Evolutionary conservation across 169 alveolate genomes (phyloP).

Genomic region (Plasmodium ovale): DNA sequence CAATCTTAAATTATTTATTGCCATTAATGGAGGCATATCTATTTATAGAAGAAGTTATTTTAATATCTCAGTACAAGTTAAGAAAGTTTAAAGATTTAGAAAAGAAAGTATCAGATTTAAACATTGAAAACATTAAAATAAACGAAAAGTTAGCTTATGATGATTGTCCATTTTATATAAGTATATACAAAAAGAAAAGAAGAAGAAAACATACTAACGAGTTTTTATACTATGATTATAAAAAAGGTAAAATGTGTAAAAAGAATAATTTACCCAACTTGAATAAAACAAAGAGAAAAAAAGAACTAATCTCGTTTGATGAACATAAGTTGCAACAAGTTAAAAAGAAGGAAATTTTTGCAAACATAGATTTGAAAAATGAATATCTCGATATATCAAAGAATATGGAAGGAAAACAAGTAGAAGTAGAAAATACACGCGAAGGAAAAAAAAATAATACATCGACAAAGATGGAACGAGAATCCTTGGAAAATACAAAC

Average conservation of each 20-base stretch:
- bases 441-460: neutral
- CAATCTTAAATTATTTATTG: constrained; percentile 52
- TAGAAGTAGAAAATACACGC: too few species aligned
- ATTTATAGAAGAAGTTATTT: constrained; percentile 72
- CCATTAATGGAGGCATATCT: constrained; percentile 74
- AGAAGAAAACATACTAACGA: neutral
- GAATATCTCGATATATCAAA: too few species aligned
- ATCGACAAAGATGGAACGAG: neutral
- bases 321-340: neutral
- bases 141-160: constrained; percentile 65
- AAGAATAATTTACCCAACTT: neutral
- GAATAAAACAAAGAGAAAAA: constrained; percentile 37
- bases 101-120: constrained; percentile 61
- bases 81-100: constrained; percentile 69
- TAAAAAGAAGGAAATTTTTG: constrained; percentile 2
- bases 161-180: constrained; percentile 71
- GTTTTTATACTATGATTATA: too few species aligned
- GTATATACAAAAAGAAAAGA: constrained; percentile 46
- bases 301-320: neutral
- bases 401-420: too few species aligned
- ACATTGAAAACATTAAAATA: constrained; percentile 58
- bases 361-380: too few species aligned
- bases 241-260: neutral
- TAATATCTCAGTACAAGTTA: constrained; percentile 64
- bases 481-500: neutral